Percentiles rank a stretch among this genome's conserved stretches.
Conservation (phyloP, 768 basidiomycete genomes). For the Sarcodon aspratus region DNA sequence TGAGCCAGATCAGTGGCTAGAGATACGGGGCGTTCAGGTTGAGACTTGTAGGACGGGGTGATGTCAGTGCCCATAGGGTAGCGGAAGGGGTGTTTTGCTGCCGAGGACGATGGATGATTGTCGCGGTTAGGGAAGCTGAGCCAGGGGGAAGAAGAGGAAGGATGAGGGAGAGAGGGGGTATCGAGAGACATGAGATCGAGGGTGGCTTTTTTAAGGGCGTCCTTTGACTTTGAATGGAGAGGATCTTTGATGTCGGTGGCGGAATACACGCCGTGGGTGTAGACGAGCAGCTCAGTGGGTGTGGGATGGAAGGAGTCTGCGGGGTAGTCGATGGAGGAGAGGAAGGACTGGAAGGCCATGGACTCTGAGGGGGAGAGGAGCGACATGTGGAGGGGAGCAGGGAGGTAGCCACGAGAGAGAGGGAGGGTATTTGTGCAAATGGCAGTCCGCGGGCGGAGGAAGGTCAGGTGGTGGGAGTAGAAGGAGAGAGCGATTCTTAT, state of each 20-base stretch:
- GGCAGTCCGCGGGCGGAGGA: too few relatives aligned
- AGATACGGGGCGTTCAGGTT: slow-evolving; percentile 1
- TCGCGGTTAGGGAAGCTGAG: slow-evolving; percentile 20
- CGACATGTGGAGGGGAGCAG: slow-evolving; percentile 27
- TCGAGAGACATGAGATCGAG: slow-evolving; percentile 78
- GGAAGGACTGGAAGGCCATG: slow-evolving; percentile 58
- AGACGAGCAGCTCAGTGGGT: slow-evolving; percentile 38
- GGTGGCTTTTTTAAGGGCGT: slow-evolving; percentile 55
- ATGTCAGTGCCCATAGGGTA: background rate
- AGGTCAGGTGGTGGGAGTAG: too few relatives aligned
- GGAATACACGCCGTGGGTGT: slow-evolving; percentile 29
- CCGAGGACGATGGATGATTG: background rate
- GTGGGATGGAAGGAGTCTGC: slow-evolving; percentile 24
- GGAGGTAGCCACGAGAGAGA: background rate
- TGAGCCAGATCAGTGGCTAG: slow-evolving; percentile 5
- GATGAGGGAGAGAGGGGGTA: background rate
- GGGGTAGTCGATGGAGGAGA: slow-evolving; percentile 39
- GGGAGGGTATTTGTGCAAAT: too few relatives aligned
- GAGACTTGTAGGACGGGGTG: slow-evolving; percentile 8
- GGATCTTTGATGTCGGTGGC: slow-evolving; percentile 44
- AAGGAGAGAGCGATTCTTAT: too few relatives aligned
- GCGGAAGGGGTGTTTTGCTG: background rate
- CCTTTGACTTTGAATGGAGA: background rate
- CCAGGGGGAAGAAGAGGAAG: slow-evolving; percentile 15
- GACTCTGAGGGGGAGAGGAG: slow-evolving; percentile 59